A percentile compares a stretch with the other conserved stretches of the same genome.
Conservation (phyloP, 169 alveolate species). For the Eimeria praecox region DNA sequence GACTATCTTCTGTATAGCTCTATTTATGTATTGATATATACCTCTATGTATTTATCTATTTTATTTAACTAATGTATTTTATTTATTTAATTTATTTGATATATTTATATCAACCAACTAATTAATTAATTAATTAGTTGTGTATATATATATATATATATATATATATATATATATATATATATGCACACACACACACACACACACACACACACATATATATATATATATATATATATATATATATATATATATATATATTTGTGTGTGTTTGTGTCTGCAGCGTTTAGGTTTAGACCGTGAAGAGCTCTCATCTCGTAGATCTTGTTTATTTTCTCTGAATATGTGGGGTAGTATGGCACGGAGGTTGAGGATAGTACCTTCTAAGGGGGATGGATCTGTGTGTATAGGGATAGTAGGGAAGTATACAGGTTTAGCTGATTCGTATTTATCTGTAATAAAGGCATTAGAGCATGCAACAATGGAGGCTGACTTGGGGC, state of each 20-base stretch:
- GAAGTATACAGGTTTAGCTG: conserved; percentile 95
- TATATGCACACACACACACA: too few species aligned
- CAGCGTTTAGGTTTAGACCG: conserved; percentile 37
- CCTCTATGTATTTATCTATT: not conserved
- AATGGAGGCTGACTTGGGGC: conserved; percentile 88
- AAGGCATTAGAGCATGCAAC: conserved; percentile 97
- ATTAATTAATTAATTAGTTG: too few species aligned
- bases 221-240: not conserved
- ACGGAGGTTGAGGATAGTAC: conserved; percentile 1
- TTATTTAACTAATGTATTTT: not conserved
- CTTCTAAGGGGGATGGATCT: not conserved
- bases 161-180: not conserved
- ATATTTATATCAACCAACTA: too few species aligned
- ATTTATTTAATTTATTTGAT: too few species aligned
- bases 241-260: not conserved
- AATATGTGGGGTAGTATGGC: conserved; percentile 67
- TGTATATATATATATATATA: not conserved
- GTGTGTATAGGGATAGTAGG: conserved; percentile 96
- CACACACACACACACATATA: too few species aligned
- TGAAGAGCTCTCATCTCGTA: not conserved
- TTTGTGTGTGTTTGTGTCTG: not conserved
- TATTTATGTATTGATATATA: not conserved
- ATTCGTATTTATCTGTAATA: conserved; percentile 95
- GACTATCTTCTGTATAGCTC: not conserved
- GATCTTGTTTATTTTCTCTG: not conserved